phyloP scores from a whole-genome alignment of 1,284 basidiomycete genomes.

The Cronartium ribicola region DNA sequence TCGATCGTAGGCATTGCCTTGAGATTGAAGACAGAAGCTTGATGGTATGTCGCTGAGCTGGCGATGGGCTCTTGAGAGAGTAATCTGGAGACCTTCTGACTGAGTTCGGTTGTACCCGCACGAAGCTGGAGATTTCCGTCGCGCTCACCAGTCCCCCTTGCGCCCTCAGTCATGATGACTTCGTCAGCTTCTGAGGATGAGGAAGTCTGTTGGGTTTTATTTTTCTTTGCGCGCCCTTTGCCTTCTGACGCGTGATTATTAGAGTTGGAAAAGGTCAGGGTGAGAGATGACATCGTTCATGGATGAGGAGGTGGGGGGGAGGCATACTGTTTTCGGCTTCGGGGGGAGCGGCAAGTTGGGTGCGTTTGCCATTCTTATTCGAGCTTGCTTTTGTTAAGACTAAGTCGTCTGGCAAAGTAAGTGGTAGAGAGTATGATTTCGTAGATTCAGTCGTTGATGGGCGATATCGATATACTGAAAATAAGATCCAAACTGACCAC shows the following conservation, averaged over 20 bases:
- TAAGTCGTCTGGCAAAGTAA: background rate
- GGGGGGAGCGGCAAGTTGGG: background rate
- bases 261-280: too few species aligned
- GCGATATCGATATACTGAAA: background rate
- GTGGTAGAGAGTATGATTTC: background rate
- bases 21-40: background rate
- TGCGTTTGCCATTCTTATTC: background rate
- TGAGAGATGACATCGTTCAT: too few species aligned
- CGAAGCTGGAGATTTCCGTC: background rate
- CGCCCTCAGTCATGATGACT: background rate
- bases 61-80: background rate
- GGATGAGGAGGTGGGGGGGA: too few species aligned
- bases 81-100: slow-evolving; percentile 7
- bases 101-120: background rate
- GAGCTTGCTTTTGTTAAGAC: slow-evolving; percentile 3
- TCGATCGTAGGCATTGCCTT: background rate
- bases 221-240: background rate
- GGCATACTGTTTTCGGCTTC: background rate
- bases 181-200: background rate
- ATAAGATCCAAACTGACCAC: slow-evolving; percentile 2
- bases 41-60: background rate
- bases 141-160: background rate
- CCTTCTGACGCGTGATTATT: background rate
- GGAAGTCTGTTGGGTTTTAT: background rate
- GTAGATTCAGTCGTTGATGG: background rate